Conservation (phyloP, 345 rosid species). For the Theobroma cacao region DNA sequence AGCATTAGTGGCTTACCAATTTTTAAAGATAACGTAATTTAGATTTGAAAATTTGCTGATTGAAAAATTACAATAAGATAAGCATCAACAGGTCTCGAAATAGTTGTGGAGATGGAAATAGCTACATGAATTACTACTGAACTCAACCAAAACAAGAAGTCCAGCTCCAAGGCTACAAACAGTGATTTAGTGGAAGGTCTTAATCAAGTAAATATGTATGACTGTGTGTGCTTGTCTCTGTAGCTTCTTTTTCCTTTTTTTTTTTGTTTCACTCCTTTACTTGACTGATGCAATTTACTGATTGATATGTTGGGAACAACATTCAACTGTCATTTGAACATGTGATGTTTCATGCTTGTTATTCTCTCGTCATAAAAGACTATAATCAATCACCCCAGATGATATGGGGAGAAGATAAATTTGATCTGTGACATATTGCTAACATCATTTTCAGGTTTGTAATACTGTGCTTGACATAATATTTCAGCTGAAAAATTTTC, state of each 20-base stretch:
- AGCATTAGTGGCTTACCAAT: too few species aligned
- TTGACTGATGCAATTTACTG: background rate
- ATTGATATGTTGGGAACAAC: background rate
- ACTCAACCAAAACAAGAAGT: background rate
- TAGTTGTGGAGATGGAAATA: background rate
- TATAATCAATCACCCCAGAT: background rate
- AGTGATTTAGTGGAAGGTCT: background rate
- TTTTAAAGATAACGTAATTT: too few species aligned
- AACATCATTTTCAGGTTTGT: constrained; percentile 28
- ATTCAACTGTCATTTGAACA: background rate
- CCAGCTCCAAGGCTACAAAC: background rate
- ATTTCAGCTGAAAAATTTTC: constrained; percentile 16
- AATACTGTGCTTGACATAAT: constrained; percentile 8
- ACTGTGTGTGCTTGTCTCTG: background rate
- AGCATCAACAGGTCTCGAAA: background rate
- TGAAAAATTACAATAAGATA: too few species aligned
- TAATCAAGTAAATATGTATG: background rate
- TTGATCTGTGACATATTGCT: constrained; percentile 39
- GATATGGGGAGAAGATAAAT: background rate
- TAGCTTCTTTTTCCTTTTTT: background rate
- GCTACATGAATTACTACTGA: background rate
- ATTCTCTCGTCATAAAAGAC: constrained; percentile 9
- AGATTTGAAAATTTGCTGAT: too few species aligned
- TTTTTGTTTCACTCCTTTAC: background rate
- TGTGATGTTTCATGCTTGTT: constrained; percentile 3